Conservation (phyloP, 1,139 yeast species). For the Magnusiomyces fungicola region DNA sequence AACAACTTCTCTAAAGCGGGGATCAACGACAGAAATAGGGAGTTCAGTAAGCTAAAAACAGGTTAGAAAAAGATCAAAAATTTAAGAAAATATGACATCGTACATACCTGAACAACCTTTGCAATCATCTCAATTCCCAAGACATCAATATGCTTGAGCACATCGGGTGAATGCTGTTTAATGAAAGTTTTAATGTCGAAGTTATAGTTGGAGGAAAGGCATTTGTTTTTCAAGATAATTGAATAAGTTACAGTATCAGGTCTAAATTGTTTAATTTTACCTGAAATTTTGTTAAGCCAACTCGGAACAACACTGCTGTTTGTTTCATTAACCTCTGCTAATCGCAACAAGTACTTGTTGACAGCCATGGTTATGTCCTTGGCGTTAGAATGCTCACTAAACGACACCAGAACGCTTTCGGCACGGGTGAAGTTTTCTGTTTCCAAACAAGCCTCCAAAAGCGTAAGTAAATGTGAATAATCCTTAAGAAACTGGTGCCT, state of each 20-base stretch:
- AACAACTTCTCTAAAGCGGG: slow-evolving; percentile 26
- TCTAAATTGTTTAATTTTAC: slow-evolving; percentile 23
- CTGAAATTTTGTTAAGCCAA: slow-evolving; percentile 26
- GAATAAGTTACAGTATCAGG: slow-evolving; percentile 33
- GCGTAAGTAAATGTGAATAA: slow-evolving; percentile 61
- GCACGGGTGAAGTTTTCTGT: slow-evolving; percentile 68
- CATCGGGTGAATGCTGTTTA: slow-evolving; percentile 23
- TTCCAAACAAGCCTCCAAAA: slow-evolving; percentile 72
- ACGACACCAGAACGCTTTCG: slow-evolving; percentile 52
- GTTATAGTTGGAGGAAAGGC: slow-evolving; percentile 21
- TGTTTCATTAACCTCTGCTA: slow-evolving; percentile 36
- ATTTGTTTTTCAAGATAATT: slow-evolving; percentile 29
- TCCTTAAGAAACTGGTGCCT: slow-evolving; percentile 36
- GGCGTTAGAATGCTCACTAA: slow-evolving; percentile 40
- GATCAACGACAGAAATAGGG: slow-evolving; percentile 33
- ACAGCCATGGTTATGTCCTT: slow-evolving; percentile 38
- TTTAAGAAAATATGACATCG: slow-evolving; percentile 14
- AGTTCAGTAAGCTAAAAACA: slow-evolving; percentile 27
- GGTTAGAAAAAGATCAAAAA: slow-evolving; percentile 14
- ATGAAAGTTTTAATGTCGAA: slow-evolving; percentile 5
- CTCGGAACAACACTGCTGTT: slow-evolving; percentile 25
- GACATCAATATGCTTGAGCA: slow-evolving; percentile 61
- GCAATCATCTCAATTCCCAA: slow-evolving; percentile 59
- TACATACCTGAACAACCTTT: slow-evolving; percentile 32
- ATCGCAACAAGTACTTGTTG: slow-evolving; percentile 43